Conservation (phyloP, 805 yeast species). For the Candida silvicultrix region DNA sequence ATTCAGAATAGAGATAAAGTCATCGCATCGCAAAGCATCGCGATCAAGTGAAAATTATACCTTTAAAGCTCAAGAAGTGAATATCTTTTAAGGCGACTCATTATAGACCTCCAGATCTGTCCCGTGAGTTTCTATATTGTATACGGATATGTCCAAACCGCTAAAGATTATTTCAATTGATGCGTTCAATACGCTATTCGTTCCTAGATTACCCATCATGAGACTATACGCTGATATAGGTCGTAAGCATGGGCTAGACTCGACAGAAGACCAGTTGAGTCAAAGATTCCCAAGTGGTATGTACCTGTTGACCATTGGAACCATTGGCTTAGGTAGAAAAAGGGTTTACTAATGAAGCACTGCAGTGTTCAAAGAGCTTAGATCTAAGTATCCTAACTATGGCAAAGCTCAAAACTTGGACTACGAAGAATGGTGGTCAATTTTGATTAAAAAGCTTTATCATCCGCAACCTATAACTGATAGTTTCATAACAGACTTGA, state of each 20-base stretch:
- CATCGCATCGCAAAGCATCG: no score
- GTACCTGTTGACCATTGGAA: background rate
- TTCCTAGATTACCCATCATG: conserved; percentile 47
- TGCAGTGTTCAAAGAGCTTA: conserved; percentile 29
- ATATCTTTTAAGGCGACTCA: no score
- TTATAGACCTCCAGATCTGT: no score
- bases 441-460: conserved; percentile 39
- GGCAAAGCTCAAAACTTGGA: conserved; percentile 38
- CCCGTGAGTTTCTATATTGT: no score
- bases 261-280: conserved; percentile 20
- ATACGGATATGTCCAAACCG: conserved; percentile 12
- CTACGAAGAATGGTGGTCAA: conserved; percentile 52
- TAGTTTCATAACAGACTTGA: conserved; percentile 37
- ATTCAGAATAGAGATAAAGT: no score
- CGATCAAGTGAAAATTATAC: no score
- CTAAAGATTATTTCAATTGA: conserved; percentile 57
- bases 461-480: conserved; percentile 26
- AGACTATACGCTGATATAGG: conserved; percentile 49
- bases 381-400: conserved; percentile 48
- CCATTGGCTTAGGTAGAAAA: no score
- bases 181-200: conserved; percentile 61
- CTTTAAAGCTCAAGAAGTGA: no score
- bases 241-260: conserved; percentile 33
- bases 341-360: background rate
- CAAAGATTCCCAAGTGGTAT: conserved; percentile 18